Conservation (phyloP, 2,329 filamentous ascomycete genomes). For the Aspergillus persii region DNA sequence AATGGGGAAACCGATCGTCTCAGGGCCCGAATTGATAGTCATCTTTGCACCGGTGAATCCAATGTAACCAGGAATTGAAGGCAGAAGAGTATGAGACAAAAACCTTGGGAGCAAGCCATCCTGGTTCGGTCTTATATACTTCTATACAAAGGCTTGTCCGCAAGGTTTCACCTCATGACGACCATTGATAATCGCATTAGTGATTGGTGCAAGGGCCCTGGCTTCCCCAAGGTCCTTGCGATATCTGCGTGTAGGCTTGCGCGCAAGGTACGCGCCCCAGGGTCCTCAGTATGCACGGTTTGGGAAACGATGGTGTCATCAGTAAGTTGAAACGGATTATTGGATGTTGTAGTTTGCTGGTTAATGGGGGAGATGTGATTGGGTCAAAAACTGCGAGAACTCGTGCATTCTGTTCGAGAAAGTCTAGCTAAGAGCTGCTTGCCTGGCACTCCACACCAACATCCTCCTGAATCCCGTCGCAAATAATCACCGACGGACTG, state of each 20-base stretch:
- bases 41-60: slow-evolving; percentile 1
- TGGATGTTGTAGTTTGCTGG: background rate
- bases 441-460: slow-evolving; percentile 39
- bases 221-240: slow-evolving; percentile 6
- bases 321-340: background rate
- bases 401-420: background rate
- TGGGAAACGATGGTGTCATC: background rate
- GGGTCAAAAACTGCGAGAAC: background rate
- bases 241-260: background rate
- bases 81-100: background rate
- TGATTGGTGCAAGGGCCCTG: slow-evolving; percentile 5
- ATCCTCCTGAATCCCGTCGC: slow-evolving; percentile 47
- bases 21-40: slow-evolving; percentile 17
- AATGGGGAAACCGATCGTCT: background rate
- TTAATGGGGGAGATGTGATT: background rate
- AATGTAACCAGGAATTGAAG: background rate
- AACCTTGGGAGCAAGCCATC: background rate
- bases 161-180: background rate
- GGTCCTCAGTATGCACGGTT: background rate
- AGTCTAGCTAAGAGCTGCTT: background rate
- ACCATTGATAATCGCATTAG: slow-evolving; percentile 3
- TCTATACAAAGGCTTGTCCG: background rate
- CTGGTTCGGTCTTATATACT: background rate
- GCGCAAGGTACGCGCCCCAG: background rate
- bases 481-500: slow-evolving; percentile 47